Evolutionary conservation across 1,284 basidiomycete species (phyloP).

Genomic region (Inonotus hispidus): DNA sequence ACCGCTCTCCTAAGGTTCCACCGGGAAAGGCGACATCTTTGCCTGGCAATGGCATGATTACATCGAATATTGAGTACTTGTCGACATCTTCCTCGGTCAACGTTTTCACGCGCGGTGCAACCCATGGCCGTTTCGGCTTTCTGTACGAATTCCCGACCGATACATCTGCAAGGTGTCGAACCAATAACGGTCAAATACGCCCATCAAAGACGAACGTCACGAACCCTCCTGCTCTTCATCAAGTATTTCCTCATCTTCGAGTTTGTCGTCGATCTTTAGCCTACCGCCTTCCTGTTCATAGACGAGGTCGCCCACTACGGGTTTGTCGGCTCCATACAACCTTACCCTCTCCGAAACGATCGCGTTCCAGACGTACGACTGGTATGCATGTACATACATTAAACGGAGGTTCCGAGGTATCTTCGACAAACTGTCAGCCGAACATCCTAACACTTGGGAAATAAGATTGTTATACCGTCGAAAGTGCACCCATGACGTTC

Average conservation of each 20-base stretch:
- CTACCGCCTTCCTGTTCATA: slow-evolving; percentile 35
- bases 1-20: slow-evolving; percentile 76
- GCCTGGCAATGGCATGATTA: slow-evolving; percentile 93
- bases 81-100: slow-evolving; percentile 72
- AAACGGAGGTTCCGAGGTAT: slow-evolving; percentile 92
- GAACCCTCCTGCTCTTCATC: slow-evolving; percentile 42
- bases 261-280: slow-evolving; percentile 33
- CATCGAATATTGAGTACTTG: slow-evolving; percentile 85
- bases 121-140: slow-evolving; percentile 44
- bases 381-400: slow-evolving; percentile 99
- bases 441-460: background rate
- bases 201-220: slow-evolving; percentile 19
- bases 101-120: slow-evolving; percentile 66
- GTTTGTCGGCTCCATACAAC: slow-evolving; percentile 67
- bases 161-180: slow-evolving; percentile 3
- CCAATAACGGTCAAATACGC: background rate
- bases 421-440: slow-evolving; percentile 35
- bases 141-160: slow-evolving; percentile 26
- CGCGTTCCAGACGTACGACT: slow-evolving; percentile 98
- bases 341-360: slow-evolving; percentile 90
- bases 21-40: slow-evolving; percentile 88
- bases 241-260: slow-evolving; percentile 27
- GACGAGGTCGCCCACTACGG: slow-evolving; percentile 86
- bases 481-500: slow-evolving; percentile 83
- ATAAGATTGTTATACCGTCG: slow-evolving; percentile 51